Evolutionary conservation across 106 monocot species (phyloP).

Genomic region (Dioscorea alata): DNA sequence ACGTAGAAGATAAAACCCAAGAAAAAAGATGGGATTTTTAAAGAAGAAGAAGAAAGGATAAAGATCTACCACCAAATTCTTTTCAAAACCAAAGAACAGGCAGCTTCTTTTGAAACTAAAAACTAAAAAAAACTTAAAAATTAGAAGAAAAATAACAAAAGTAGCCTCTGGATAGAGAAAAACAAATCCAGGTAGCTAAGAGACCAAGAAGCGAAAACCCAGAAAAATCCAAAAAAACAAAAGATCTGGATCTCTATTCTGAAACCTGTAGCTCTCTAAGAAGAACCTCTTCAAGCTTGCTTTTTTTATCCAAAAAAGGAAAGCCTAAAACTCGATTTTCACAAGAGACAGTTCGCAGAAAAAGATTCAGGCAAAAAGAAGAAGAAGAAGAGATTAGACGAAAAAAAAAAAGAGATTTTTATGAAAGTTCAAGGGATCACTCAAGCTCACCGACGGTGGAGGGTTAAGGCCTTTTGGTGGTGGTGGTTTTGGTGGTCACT

Average conservation of each 20-base stretch:
- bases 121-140: too few species aligned
- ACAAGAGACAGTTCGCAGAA: not conserved
- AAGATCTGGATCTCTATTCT: conserved; percentile 38
- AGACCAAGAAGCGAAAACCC: conserved; percentile 18
- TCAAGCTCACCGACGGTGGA: not conserved
- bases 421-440: not conserved
- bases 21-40: not conserved
- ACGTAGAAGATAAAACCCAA: not conserved
- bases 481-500: not conserved
- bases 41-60: not conserved
- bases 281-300: not conserved
- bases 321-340: not conserved
- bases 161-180: conserved; percentile 7
- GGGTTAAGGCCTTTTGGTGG: not conserved
- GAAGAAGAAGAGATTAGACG: too few species aligned
- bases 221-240: conserved; percentile 19
- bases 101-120: too few species aligned
- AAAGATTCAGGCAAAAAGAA: not conserved
- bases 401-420: not conserved
- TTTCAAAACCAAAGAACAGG: conserved; percentile 24
- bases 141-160: conserved; percentile 18
- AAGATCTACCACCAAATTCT: conserved; percentile 6
- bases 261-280: conserved; percentile 6
- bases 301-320: not conserved
- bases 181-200: not conserved